Evolutionary conservation across 805 yeast genomes (phyloP).

Genomic region (Kodamaea sagamina): DNA sequence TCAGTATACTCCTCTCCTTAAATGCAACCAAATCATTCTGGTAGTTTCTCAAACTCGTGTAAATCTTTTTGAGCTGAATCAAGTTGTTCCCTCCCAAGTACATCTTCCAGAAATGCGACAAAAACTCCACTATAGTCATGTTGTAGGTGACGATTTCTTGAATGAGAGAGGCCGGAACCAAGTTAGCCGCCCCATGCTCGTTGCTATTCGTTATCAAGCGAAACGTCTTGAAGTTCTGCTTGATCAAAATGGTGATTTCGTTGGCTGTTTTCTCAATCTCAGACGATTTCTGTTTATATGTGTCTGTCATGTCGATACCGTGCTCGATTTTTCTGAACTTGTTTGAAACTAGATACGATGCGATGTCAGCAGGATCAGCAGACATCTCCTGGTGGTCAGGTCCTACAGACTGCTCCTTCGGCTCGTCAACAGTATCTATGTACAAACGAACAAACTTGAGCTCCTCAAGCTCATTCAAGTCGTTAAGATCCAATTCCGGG

Average conservation of each 20-base stretch:
- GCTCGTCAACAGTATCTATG: slow-evolving; percentile 34
- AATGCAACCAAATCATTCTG: slow-evolving; percentile 30
- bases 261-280: slow-evolving; percentile 46
- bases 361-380: slow-evolving; percentile 21
- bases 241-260: slow-evolving; percentile 50
- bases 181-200: slow-evolving; percentile 23
- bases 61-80: slow-evolving; percentile 39
- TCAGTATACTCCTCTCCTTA: slow-evolving; percentile 22
- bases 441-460: slow-evolving; percentile 56
- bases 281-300: slow-evolving; percentile 29
- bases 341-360: slow-evolving; percentile 20
- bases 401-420: slow-evolving; percentile 29
- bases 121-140: slow-evolving; percentile 43
- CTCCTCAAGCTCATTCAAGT: slow-evolving; percentile 48
- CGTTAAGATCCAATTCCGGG: slow-evolving; percentile 51
- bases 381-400: slow-evolving; percentile 25
- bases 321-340: slow-evolving; percentile 17
- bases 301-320: slow-evolving; percentile 30
- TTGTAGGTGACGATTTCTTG: slow-evolving; percentile 41
- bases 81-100: slow-evolving; percentile 40
- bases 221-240: slow-evolving; percentile 55
- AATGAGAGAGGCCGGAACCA: slow-evolving; percentile 34
- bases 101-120: slow-evolving; percentile 46
- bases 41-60: slow-evolving; percentile 37
- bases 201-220: slow-evolving; percentile 30